A percentile compares a stretch with the other conserved stretches of the same genome.
Conservation (phyloP, 768 basidiomycete genomes). For the Suillus ampliporus region DNA sequence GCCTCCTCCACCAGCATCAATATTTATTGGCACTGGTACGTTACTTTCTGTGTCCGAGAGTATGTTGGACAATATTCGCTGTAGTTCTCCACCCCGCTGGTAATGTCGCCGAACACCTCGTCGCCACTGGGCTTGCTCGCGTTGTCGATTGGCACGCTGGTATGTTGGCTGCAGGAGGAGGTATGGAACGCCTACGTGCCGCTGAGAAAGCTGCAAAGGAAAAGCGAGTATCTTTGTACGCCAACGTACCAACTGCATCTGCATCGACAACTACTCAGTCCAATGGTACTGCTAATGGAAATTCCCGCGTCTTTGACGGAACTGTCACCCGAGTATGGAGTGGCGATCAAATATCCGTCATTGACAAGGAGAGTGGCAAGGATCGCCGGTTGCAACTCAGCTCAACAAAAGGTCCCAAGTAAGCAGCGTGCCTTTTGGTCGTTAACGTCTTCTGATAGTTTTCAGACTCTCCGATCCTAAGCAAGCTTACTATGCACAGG, state of each 20-base stretch:
- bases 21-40: slow-evolving; percentile 88
- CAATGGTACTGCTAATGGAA: slow-evolving; percentile 51
- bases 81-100: slow-evolving; percentile 89
- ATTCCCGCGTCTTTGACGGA: slow-evolving; percentile 70
- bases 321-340: slow-evolving; percentile 89
- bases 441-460: slow-evolving; percentile 11
- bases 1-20: slow-evolving; percentile 71
- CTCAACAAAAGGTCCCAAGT: slow-evolving; percentile 88
- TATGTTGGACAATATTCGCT: slow-evolving; percentile 5
- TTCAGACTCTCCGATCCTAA: slow-evolving; percentile 82
- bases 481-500: slow-evolving; percentile 86
- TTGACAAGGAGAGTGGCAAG: slow-evolving; percentile 71
- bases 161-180: slow-evolving; percentile 82
- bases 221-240: slow-evolving; percentile 72
- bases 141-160: slow-evolving; percentile 98
- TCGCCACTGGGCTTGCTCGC: slow-evolving; percentile 84
- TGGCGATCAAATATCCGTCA: slow-evolving; percentile 86
- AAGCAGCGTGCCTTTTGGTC: slow-evolving; percentile 24
- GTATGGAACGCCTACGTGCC: slow-evolving; percentile 85
- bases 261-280: slow-evolving; percentile 46
- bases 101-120: slow-evolving; percentile 91
- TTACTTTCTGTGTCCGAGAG: slow-evolving; percentile 14
- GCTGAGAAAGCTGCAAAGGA: slow-evolving; percentile 86
- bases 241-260: slow-evolving; percentile 51
- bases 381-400: slow-evolving; percentile 88